These are phyloP conservation scores for Tolypocladium album DNA, from an alignment of 2,329 filamentous ascomycete species.

Conservation along the genomic window DNA sequence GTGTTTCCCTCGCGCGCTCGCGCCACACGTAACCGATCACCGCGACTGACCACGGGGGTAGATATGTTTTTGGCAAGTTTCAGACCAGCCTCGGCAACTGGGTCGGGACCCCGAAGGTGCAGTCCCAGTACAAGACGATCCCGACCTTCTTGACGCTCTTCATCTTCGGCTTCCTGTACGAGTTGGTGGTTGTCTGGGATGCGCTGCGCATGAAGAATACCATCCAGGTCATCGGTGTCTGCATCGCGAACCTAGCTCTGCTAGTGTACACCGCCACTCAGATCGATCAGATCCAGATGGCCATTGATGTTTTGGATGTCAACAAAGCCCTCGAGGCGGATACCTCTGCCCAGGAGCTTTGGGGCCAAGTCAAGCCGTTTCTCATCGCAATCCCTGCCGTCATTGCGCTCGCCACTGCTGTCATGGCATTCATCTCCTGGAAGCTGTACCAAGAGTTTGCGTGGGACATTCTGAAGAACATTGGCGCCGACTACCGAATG, in stretches of 20 bases:
- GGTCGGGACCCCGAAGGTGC: constrained; percentile 24
- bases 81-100: constrained; percentile 47
- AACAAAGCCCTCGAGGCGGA: constrained; percentile 31
- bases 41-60: constrained; percentile 23
- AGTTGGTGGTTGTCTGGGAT: constrained; percentile 84
- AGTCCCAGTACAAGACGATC: constrained; percentile 58
- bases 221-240: constrained; percentile 94
- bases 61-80: constrained; percentile 85
- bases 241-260: constrained; percentile 82
- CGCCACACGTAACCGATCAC: neutral
- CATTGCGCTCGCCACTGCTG: constrained; percentile 62
- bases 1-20: constrained; percentile 20
- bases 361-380: constrained; percentile 60
- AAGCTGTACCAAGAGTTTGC: constrained; percentile 98
- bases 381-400: constrained; percentile 79
- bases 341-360: constrained; percentile 38
- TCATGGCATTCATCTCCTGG: constrained; percentile 73
- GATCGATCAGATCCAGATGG: constrained; percentile 76
- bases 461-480: constrained; percentile 99
- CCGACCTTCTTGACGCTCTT: constrained; percentile 93
- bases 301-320: constrained; percentile 44
- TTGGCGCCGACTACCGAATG: constrained; percentile 92
- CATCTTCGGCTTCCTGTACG: constrained; percentile 94
- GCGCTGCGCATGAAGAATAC: constrained; percentile 92
- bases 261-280: constrained; percentile 90